Conservation (phyloP, 371 early-diverging fungal species). For the Mucor circinelloides region DNA sequence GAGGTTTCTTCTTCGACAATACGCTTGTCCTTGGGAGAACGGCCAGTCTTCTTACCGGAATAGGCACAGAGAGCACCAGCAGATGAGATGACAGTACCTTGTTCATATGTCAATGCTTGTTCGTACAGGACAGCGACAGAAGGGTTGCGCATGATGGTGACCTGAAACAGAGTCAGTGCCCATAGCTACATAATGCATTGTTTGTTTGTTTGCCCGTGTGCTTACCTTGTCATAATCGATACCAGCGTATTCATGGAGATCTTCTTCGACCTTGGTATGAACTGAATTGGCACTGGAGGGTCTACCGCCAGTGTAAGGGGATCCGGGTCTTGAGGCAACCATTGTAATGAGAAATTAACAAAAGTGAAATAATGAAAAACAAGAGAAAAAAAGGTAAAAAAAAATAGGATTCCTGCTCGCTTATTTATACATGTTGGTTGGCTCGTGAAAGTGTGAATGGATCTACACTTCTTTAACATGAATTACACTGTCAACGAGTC, state of each 20-base stretch:
- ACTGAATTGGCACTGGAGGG: slow-evolving; percentile 37
- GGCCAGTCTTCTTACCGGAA: slow-evolving; percentile 90
- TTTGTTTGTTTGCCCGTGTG: neutral
- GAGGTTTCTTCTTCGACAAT: slow-evolving; percentile 90
- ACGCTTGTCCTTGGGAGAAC: slow-evolving; percentile 94
- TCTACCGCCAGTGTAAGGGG: slow-evolving; percentile 37
- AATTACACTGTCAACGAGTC: neutral
- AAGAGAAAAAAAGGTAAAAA: neutral
- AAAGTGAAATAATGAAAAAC: neutral
- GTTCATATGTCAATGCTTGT: slow-evolving; percentile 88
- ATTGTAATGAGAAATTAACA: neutral
- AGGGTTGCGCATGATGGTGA: slow-evolving; percentile 68
- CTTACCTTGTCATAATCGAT: slow-evolving; percentile 55
- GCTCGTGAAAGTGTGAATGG: neutral
- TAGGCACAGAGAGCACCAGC: slow-evolving; percentile 91
- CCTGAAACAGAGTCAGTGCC: too few relatives aligned
- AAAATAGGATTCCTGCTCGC: neutral
- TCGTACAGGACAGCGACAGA: slow-evolving; percentile 91
- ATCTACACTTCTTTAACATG: slow-evolving; percentile 6
- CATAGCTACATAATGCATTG: too few relatives aligned
- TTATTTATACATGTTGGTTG: neutral
- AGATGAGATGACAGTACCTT: slow-evolving; percentile 88
- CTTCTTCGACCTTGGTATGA: slow-evolving; percentile 54
- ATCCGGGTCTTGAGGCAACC: slow-evolving; percentile 40
- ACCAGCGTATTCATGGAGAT: slow-evolving; percentile 53